Base-by-base conservation (phyloP, 2,329 filamentous ascomycete species). In the Fusarium udum region DNA sequence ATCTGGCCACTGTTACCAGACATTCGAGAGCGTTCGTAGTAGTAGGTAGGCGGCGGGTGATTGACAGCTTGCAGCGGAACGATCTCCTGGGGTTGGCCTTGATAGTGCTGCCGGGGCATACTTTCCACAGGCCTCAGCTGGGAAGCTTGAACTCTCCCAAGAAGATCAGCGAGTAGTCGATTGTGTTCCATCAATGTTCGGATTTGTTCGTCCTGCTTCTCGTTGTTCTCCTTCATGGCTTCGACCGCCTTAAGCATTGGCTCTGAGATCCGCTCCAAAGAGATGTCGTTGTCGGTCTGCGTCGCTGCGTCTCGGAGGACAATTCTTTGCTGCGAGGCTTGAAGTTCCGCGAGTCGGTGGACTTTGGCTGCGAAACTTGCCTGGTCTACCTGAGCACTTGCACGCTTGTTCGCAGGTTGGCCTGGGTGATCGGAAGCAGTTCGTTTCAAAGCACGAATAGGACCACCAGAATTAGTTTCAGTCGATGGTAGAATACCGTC, bases 261-360 rank as follows among this genome's bases (percentile, higher is more conserved):
- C 6, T 49, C 36, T 12, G 8, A 11, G 7, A 28, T 12, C 20
- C 31, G 40, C 16, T 18, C 6, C 13, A 26, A 2, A 24, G 46
- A 20, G 16, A 48, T 12, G 15, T 39, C 11, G 24, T 13, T n/a
- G 20, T 69, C 56, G 0, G 73, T 75, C 20, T 75, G 73, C 4
- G 32, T 57, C 1, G 28, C 61, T 13, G 34, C 9, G 9, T 69
- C 56, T 4, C 57, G 55, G 3, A 39, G 58, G 2, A 61, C 22
- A 20, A 43, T 49, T 15, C 13, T 22, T 16, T 26, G 61, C 4
- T 22, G 53, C 16, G 18, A n/a, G 7, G 20, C 8, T 4, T 42
- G 37, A 31, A 24, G 18, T 4, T n/a, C 36, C 9, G 26, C 40
- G 22, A 51, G 20, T 4, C 36, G 60, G 13, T 36, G 14, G 20